phyloP scores from a whole-genome alignment of 805 yeast species.

The Pichia cabralensis region DNA sequence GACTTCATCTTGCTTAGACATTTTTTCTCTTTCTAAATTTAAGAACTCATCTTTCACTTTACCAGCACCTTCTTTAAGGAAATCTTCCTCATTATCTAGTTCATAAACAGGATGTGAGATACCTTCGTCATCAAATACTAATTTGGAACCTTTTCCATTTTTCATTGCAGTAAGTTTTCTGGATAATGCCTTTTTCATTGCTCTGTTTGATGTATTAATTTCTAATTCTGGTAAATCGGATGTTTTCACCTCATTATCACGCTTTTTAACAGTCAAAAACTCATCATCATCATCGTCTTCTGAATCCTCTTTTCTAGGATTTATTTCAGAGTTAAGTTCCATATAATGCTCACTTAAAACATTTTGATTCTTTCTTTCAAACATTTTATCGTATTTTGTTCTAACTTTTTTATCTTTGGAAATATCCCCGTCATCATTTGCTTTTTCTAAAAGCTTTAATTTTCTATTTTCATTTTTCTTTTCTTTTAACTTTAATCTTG shows the following conservation, averaged over 20 bases:
- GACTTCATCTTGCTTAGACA: conserved; percentile 61
- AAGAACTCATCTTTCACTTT: conserved; percentile 53
- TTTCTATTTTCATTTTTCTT: conserved; percentile 76
- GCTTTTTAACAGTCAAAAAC: conserved; percentile 72
- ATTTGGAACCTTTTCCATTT: conserved; percentile 54
- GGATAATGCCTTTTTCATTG: conserved; percentile 75
- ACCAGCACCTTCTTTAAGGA: conserved; percentile 58
- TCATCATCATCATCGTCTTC: conserved; percentile 54
- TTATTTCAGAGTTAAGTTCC: conserved; percentile 48
- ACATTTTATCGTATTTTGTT: conserved; percentile 92
- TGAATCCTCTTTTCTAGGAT: conserved; percentile 17
- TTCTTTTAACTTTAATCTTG: conserved; percentile 44
- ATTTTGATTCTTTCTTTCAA: conserved; percentile 87
- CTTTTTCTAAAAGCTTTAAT: conserved; percentile 43
- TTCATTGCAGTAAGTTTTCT: conserved; percentile 60
- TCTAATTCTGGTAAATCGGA: conserved; percentile 53
- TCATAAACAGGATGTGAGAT: conserved; percentile 86
- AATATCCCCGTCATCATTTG: conserved; percentile 57
- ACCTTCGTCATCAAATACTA: conserved; percentile 92
- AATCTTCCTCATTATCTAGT: conserved; percentile 81
- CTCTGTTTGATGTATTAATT: conserved; percentile 63
- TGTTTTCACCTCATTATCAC: conserved; percentile 60
- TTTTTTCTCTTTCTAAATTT: conserved; percentile 50
- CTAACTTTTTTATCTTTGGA: conserved; percentile 42
- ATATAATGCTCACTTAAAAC: conserved; percentile 83